Evolutionary conservation across 2,329 filamentous ascomycete genomes (phyloP).

Genomic region (Ceratocystis harringtonii): DNA sequence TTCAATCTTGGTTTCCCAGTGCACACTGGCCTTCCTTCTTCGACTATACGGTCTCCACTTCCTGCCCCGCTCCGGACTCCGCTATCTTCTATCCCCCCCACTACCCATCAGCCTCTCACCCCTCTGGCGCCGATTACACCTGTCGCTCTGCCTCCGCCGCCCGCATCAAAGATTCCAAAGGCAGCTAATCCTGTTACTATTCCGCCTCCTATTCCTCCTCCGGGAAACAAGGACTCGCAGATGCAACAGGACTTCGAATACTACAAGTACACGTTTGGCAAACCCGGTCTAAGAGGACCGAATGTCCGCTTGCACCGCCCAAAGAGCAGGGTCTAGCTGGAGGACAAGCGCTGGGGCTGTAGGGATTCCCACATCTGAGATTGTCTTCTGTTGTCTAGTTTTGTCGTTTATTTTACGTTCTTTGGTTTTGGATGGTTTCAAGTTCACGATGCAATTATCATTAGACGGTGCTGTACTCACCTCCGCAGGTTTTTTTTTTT

Average conservation of each 20-base stretch:
- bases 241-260: constrained; percentile 16
- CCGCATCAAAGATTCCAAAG: neutral
- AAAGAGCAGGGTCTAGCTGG: neutral
- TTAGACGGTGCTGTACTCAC: neutral
- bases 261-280: constrained; percentile 16
- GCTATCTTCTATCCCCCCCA: neutral
- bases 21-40: neutral
- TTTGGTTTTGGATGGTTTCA: neutral
- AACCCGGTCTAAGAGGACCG: neutral
- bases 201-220: constrained; percentile 13
- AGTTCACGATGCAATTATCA: neutral
- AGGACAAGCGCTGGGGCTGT: no score
- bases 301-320: constrained; percentile 3
- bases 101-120: neutral
- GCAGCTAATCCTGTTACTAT: neutral
- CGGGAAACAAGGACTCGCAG: constrained; percentile 13
- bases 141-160: neutral
- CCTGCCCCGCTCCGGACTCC: neutral
- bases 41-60: neutral
- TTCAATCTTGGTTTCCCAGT: neutral
- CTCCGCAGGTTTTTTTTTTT: neutral
- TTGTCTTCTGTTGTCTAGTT: neutral
- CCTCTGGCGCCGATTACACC: constrained; percentile 4
- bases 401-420: neutral
- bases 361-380: no score